Percentiles rank a stretch among this genome's conserved stretches.
These are phyloP conservation scores for Trapa incisa DNA, from an alignment of 345 rosid genomes.

Conservation along the genomic window DNA sequence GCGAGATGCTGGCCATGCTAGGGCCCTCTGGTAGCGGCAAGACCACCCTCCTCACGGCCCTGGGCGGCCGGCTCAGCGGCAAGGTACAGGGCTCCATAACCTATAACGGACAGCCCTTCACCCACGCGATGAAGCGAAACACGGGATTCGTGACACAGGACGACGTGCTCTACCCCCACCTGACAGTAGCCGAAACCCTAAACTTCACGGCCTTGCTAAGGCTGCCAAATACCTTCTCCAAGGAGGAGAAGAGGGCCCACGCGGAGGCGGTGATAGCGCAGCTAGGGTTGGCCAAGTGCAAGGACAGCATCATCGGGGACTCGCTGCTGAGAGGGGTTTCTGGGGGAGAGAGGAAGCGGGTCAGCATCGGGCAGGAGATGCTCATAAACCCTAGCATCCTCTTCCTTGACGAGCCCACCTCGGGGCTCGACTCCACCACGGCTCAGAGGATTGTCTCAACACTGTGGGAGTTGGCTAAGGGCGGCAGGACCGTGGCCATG, in stretches of 20 bases:
- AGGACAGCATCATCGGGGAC: slow-evolving; percentile 30
- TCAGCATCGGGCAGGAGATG: slow-evolving; percentile 47
- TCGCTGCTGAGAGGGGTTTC: slow-evolving; percentile 34
- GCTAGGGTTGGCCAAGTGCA: slow-evolving; percentile 36
- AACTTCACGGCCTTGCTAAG: too few relatives aligned
- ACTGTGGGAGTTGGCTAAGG: slow-evolving; percentile 28
- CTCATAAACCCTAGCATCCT: slow-evolving; percentile 46
- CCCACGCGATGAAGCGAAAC: too few relatives aligned
- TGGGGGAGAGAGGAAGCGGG: slow-evolving; percentile 51
- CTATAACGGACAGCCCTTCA: too few relatives aligned
- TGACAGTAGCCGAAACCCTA: too few relatives aligned
- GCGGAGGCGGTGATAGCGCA: slow-evolving; percentile 35
- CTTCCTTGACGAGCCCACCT: slow-evolving; percentile 50
- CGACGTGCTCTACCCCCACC: too few relatives aligned
- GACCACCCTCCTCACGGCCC: too few relatives aligned
- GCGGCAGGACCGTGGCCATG: slow-evolving; percentile 40
- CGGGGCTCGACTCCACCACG: slow-evolving; percentile 49
- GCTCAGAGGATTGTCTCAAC: slow-evolving; percentile 38
- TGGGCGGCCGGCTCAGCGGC: too few relatives aligned
- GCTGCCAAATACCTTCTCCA: too few relatives aligned
- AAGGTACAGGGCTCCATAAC: slow-evolving; percentile 24
- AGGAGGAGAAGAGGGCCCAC: slow-evolving; percentile 24
- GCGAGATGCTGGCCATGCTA: too few relatives aligned
- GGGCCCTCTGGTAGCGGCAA: too few relatives aligned
- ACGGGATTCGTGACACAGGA: too few relatives aligned